phyloP scores from a whole-genome alignment of 192 early-diverging fungal genomes.

The Backusella liffmaniae region DNA sequence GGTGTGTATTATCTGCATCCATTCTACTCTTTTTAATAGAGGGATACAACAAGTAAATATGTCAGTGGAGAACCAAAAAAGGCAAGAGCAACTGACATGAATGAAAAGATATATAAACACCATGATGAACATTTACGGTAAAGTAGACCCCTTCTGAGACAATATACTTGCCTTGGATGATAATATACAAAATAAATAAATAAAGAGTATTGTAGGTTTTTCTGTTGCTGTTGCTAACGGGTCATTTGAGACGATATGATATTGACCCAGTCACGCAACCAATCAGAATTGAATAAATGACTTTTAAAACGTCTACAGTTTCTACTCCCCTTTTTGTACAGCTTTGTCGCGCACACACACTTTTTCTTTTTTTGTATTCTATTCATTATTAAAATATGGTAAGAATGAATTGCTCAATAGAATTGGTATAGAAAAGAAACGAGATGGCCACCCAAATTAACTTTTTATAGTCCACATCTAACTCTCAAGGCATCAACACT shows the following conservation, averaged over 20 bases:
- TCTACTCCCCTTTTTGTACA: background rate
- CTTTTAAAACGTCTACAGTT: background rate
- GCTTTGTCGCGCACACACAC: background rate
- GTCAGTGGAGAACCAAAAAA: too few species aligned
- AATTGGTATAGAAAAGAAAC: background rate
- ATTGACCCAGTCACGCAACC: background rate
- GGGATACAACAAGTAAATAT: too few species aligned
- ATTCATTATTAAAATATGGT: background rate
- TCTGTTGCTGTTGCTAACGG: background rate
- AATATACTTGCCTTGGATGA: background rate
- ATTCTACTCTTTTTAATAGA: too few species aligned
- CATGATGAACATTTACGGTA: too few species aligned
- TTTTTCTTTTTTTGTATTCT: background rate
- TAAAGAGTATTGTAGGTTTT: too few species aligned
- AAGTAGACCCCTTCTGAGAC: background rate
- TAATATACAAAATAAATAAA: background rate
- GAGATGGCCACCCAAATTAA: background rate
- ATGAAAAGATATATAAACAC: too few species aligned
- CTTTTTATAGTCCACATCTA: constrained; percentile 44
- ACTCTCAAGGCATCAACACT: constrained; percentile 91
- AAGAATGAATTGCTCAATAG: background rate
- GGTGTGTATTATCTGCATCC: too few species aligned
- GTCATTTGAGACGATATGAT: background rate
- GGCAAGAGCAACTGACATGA: too few species aligned
- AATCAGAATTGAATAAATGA: background rate